Conservation (phyloP, 371 early-diverging fungal genomes). For the Blakeslea trispora region DNA sequence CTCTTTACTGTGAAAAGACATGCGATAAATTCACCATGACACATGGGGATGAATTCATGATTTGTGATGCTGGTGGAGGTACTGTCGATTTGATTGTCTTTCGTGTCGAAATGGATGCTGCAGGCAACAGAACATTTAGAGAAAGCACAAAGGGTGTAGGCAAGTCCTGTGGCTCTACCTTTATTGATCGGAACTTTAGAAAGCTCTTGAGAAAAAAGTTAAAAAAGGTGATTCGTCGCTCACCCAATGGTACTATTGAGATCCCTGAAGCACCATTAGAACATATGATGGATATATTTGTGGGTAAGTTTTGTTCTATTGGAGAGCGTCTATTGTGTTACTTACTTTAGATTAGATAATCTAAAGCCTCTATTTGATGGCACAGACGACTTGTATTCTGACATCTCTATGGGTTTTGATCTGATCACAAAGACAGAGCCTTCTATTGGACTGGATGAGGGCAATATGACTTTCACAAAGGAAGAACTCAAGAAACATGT, state of each 20-base stretch:
- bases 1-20: conserved; percentile 61
- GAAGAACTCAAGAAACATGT: conserved; percentile 42
- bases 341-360: no score
- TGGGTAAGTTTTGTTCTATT: conserved; percentile 35
- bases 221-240: conserved; percentile 29
- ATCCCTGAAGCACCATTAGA: conserved; percentile 45
- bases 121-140: conserved; percentile 42
- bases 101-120: conserved; percentile 34
- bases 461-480: conserved; percentile 36
- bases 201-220: conserved; percentile 52
- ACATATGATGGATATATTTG: conserved; percentile 53
- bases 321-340: no score
- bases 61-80: conserved; percentile 66
- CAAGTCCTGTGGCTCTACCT: conserved; percentile 59
- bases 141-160: conserved; percentile 60
- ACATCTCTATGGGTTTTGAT: conserved; percentile 52
- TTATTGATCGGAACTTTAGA: conserved; percentile 57
- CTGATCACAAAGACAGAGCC: conserved; percentile 43
- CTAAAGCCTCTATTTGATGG: conserved; percentile 60
- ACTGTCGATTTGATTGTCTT: conserved; percentile 64
- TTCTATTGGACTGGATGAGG: conserved; percentile 49
- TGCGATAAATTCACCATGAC: conserved; percentile 59
- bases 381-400: conserved; percentile 51
- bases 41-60: conserved; percentile 61
- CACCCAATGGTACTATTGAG: conserved; percentile 15